Evolutionary conservation across 169 alveolate genomes (phyloP).

Genomic region (Cyclospora cayetanensis): DNA sequence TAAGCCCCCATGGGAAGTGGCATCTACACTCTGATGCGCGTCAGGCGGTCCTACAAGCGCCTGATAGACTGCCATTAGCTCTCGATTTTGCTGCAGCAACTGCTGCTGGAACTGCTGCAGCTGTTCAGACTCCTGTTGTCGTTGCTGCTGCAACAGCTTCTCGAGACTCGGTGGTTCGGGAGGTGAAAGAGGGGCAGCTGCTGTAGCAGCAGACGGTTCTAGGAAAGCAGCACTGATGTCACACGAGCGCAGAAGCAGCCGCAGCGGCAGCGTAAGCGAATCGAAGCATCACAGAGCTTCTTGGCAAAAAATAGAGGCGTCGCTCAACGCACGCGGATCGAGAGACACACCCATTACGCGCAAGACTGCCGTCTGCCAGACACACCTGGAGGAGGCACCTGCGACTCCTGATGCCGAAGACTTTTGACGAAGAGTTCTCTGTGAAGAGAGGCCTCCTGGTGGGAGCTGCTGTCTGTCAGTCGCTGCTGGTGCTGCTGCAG

Average conservation of each 20-base stretch:
- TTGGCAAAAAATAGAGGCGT: too few species aligned
- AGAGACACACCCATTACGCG: too few species aligned
- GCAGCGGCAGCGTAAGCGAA: not conserved
- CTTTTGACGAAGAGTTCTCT: too few species aligned
- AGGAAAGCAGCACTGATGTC: not conserved
- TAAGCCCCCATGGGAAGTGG: not conserved
- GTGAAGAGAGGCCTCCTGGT: too few species aligned
- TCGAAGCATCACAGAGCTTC: too few species aligned
- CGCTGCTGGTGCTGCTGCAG: conserved; percentile 27
- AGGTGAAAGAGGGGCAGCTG: not conserved
- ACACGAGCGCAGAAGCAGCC: not conserved
- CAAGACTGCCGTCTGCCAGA: too few species aligned
- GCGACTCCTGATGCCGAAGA: too few species aligned
- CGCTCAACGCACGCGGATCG: too few species aligned
- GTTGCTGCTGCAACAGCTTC: conserved; percentile 4
- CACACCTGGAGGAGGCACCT: too few species aligned
- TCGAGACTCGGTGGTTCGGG: not conserved
- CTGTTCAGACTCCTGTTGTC: conserved; percentile 24
- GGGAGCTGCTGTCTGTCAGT: not conserved
- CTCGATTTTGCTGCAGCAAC: conserved; percentile 21
- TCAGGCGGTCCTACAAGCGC: conserved; percentile 55
- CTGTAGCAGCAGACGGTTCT: not conserved
- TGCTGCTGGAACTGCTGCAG: not conserved
- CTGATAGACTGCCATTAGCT: not conserved
- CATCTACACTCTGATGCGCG: not conserved